A percentile compares a stretch with the other conserved stretches of the same genome.
These are phyloP conservation scores for Phyllosticta citriasiana DNA, from an alignment of 2,329 filamentous ascomycete species.

Conservation along the genomic window DNA sequence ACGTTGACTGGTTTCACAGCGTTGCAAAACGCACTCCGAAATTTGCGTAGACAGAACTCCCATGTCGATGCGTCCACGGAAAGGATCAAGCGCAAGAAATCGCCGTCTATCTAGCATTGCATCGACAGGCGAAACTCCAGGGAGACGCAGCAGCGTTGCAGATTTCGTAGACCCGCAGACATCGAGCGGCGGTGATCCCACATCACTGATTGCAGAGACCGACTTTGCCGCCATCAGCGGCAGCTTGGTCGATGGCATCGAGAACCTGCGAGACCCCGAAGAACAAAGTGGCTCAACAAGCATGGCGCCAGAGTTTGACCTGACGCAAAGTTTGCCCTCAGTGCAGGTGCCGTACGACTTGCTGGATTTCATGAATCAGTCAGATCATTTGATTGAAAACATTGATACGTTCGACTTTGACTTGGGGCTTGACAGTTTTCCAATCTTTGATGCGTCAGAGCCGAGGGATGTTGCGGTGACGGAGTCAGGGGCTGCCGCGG, in stretches of 20 bases:
- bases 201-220: background rate
- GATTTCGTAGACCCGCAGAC: background rate
- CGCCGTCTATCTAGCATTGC: background rate
- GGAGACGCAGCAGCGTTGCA: background rate
- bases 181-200: background rate
- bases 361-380: constrained; percentile 9
- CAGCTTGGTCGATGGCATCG: background rate
- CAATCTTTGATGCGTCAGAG: background rate
- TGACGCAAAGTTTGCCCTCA: constrained; percentile 12
- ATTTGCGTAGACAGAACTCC: constrained; percentile 8
- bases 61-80: background rate
- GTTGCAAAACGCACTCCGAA: constrained; percentile 11
- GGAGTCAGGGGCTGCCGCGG: background rate
- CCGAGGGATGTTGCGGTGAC: background rate
- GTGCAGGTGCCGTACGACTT: constrained; percentile 11
- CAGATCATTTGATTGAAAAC: constrained; percentile 14
- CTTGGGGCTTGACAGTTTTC: background rate
- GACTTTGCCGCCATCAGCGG: background rate
- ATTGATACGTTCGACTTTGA: constrained; percentile 14
- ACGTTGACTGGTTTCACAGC: constrained; percentile 11
- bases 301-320: background rate
- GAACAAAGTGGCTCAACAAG: background rate
- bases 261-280: background rate
- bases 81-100: background rate
- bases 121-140: background rate